phyloP scores from a whole-genome alignment of 768 basidiomycete genomes.

The Rhodotorula toruloides region DNA sequence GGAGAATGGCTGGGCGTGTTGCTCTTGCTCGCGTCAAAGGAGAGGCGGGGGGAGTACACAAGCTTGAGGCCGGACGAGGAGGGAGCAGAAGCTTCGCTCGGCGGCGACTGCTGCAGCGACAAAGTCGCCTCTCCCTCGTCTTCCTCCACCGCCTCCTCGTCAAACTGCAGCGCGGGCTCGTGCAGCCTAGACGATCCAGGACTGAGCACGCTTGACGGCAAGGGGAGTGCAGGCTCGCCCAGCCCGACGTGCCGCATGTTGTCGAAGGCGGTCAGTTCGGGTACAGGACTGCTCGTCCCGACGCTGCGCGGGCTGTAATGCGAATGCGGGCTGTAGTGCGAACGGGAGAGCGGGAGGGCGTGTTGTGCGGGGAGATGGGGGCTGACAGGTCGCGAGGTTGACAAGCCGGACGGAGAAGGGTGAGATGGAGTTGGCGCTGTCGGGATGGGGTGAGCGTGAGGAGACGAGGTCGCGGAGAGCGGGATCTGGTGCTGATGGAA shows the following conservation, averaged over 20 bases:
- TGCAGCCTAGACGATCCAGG: background rate
- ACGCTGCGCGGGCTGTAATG: background rate
- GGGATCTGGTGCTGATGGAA: background rate
- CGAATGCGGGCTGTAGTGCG: constrained; percentile 7
- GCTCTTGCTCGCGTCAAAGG: background rate
- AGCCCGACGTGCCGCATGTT: constrained; percentile 1
- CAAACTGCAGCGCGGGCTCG: background rate
- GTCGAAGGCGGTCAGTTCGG: constrained; percentile 3
- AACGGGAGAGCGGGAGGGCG: constrained; percentile 4
- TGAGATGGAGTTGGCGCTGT: background rate
- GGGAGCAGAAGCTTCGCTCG: background rate
- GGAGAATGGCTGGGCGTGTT: constrained; percentile 3
- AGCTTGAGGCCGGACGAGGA: constrained; percentile 20
- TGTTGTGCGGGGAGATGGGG: constrained; percentile 16
- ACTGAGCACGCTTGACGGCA: background rate
- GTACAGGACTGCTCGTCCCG: constrained; percentile 15
- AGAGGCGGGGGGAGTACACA: constrained; percentile 20
- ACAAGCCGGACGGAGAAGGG: constrained; percentile 25
- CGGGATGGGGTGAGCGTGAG: background rate
- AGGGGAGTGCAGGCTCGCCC: constrained; percentile 27
- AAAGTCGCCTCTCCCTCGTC: background rate
- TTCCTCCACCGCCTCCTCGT: constrained; percentile 4
- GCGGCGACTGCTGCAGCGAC: background rate
- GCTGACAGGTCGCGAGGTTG: constrained; percentile 19
- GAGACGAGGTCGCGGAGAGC: background rate